These are phyloP conservation scores for Rhodotorula kratochvilovae DNA, from an alignment of 768 basidiomycete genomes.

Conservation along the genomic window DNA sequence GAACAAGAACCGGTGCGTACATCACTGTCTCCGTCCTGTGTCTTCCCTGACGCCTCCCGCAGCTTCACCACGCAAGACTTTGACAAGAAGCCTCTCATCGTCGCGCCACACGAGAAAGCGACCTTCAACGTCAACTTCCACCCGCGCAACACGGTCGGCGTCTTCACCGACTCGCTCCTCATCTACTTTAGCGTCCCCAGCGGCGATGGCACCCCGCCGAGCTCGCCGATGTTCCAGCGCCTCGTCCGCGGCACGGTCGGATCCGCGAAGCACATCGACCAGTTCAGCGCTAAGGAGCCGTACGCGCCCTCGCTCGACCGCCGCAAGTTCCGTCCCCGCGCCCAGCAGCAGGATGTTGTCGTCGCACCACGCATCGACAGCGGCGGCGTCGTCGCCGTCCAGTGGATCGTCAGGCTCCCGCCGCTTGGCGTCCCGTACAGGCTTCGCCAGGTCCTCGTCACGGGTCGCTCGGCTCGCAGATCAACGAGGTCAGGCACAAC, in stretches of 20 bases:
- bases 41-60: too few species aligned
- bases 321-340: too few species aligned
- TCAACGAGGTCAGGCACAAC: not conserved
- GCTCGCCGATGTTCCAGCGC: not conserved
- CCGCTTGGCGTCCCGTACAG: too few species aligned
- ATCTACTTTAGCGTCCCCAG: not conserved
- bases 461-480: not conserved
- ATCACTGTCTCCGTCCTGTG: too few species aligned
- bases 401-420: too few species aligned
- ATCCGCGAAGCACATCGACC: not conserved
- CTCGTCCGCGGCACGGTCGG: slow-evolving; percentile 1
- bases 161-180: not conserved
- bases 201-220: too few species aligned
- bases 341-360: not conserved
- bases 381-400: too few species aligned
- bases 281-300: not conserved
- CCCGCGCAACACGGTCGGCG: slow-evolving; percentile 6
- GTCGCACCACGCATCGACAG: not conserved
- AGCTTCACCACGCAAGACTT: too few species aligned
- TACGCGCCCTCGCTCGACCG: not conserved
- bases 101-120: too few species aligned
- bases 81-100: too few species aligned
- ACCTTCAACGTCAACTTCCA: not conserved
- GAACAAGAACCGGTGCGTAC: too few species aligned
- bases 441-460: too few species aligned